phyloP scores from a whole-genome alignment of 2,329 filamentous ascomycete species.

The Westerdykella ornata region DNA sequence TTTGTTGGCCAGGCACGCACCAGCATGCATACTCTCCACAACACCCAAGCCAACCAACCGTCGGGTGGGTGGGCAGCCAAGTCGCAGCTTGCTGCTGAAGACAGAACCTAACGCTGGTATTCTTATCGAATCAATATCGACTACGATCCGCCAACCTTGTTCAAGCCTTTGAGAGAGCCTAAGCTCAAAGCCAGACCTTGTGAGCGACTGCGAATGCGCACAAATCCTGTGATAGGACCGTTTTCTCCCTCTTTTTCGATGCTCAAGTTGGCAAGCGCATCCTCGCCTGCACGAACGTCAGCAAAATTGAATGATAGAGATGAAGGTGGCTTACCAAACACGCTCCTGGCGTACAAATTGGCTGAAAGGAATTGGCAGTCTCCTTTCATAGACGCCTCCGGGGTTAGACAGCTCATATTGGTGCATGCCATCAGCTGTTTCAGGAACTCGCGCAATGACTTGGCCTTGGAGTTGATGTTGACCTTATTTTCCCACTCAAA shows the following conservation, averaged over 20 bases:
- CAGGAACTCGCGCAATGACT: conserved; percentile 83
- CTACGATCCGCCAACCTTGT: conserved; percentile 39
- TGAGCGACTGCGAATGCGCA: conserved; percentile 93
- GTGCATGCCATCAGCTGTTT: conserved; percentile 94
- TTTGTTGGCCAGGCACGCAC: too few relatives aligned
- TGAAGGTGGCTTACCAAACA: conserved; percentile 72
- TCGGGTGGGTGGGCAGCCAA: too few relatives aligned
- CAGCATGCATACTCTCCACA: too few relatives aligned
- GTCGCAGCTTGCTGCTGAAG: too few relatives aligned
- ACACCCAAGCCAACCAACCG: too few relatives aligned
- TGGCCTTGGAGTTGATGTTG: conserved; percentile 89
- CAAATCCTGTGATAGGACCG: conserved; percentile 92
- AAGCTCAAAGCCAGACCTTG: conserved; percentile 91
- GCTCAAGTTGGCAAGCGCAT: conserved; percentile 92
- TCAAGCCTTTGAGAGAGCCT: conserved; percentile 88
- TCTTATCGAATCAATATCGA: too few relatives aligned
- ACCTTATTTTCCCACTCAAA: conserved; percentile 99
- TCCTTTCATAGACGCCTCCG: conserved; percentile 90
- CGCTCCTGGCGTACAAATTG: conserved; percentile 91
- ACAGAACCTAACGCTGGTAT: too few relatives aligned
- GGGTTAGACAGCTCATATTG: conserved; percentile 97
- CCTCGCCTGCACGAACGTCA: conserved; percentile 64
- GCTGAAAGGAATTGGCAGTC: conserved; percentile 98
- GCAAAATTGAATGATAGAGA: conserved; percentile 1
- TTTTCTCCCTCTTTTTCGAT: conserved; percentile 97